These are phyloP conservation scores for Pichia cabralensis DNA, from an alignment of 805 yeast genomes.

Conservation along the genomic window DNA sequence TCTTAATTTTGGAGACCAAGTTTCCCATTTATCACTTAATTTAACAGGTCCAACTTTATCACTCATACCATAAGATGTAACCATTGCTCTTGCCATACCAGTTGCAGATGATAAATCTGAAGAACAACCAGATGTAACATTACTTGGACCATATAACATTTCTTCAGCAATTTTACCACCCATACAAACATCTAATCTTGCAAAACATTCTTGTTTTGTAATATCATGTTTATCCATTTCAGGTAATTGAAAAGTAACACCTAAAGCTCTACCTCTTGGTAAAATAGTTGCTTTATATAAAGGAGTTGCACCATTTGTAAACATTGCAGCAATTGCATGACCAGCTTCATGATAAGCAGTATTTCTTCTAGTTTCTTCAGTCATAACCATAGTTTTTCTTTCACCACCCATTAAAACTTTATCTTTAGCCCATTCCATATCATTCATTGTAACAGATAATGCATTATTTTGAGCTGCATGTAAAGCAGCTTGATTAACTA, in stretches of 20 bases:
- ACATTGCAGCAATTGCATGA: constrained; percentile 96
- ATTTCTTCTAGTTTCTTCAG: constrained; percentile 86
- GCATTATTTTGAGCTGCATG: constrained; percentile 92
- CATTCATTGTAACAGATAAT: constrained; percentile 77
- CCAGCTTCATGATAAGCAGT: constrained; percentile 99
- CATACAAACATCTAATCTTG: constrained; percentile 94
- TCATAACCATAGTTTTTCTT: constrained; percentile 92
- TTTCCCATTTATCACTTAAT: constrained; percentile 84
- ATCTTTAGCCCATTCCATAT: constrained; percentile 98
- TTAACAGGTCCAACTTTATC: constrained; percentile 87
- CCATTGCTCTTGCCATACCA: constrained; percentile 91
- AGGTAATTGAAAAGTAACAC: constrained; percentile 94
- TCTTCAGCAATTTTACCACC: constrained; percentile 99
- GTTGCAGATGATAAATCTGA: constrained; percentile 89
- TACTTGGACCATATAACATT: constrained; percentile 78
- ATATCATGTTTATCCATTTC: constrained; percentile 97
- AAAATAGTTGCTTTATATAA: constrained; percentile 93
- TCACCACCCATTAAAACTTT: constrained; percentile 98
- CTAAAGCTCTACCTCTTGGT: constrained; percentile 95
- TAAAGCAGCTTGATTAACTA: constrained; percentile 97
- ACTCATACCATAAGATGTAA: constrained; percentile 93
- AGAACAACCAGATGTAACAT: constrained; percentile 93
- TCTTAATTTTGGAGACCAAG: constrained; percentile 84
- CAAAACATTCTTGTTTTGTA: constrained; percentile 80
- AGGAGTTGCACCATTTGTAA: constrained; percentile 88